Evolutionary conservation across 441 rosid genomes (phyloP).

Genomic region (Gossypium davidsonii): DNA sequence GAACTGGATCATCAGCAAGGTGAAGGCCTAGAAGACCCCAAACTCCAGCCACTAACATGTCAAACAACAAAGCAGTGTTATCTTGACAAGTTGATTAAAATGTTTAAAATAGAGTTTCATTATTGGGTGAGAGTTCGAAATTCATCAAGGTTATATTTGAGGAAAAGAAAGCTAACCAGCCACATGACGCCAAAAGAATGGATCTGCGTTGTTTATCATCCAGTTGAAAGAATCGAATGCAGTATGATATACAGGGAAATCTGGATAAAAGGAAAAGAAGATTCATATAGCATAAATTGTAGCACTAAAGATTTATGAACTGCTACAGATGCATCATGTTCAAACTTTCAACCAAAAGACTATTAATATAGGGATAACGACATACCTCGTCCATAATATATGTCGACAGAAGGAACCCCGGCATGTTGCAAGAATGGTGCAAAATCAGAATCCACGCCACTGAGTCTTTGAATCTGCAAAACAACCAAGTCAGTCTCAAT

Average conservation of each 20-base stretch:
- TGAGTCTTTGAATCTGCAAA: constrained; percentile 72
- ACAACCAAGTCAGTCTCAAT: constrained; percentile 14
- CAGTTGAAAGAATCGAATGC: constrained; percentile 81
- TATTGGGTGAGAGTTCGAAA: constrained; percentile 3
- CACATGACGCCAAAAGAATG: constrained; percentile 75
- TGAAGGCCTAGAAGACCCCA: constrained; percentile 78
- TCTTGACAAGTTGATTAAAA: neutral
- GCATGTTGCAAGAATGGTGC: constrained; percentile 88
- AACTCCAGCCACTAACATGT: constrained; percentile 56
- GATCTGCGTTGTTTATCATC: constrained; percentile 67
- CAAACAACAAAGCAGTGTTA: constrained; percentile 3
- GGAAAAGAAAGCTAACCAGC: constrained; percentile 51
- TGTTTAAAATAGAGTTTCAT: neutral
- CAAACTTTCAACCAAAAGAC: neutral
- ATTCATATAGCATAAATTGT: constrained; percentile 2
- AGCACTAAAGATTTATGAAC: constrained; percentile 4
- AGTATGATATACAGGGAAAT: constrained; percentile 89
- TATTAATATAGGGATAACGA: neutral
- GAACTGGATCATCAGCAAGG: constrained; percentile 67
- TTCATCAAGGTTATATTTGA: neutral
- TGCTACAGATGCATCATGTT: neutral
- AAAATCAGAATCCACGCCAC: constrained; percentile 84
- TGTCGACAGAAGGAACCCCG: constrained; percentile 78
- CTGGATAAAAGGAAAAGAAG: constrained; percentile 30
- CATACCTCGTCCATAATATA: constrained; percentile 83